Conservation (phyloP, 805 yeast species). For the Clavispora vitiphila region DNA sequence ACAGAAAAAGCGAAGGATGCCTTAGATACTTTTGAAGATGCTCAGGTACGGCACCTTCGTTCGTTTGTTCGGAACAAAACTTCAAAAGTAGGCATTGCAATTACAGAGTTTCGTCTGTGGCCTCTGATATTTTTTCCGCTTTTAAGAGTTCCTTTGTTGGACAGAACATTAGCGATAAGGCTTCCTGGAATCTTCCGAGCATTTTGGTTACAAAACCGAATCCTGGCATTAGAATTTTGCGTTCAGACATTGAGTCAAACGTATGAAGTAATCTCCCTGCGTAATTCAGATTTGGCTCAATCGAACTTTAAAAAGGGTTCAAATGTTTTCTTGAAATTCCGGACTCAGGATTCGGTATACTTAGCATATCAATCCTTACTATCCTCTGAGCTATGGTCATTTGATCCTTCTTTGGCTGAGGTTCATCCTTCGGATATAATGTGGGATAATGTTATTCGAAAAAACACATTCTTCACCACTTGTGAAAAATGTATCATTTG, state of each 20-base stretch:
- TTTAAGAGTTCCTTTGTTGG: constrained; percentile 17
- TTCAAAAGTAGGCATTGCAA: not conserved
- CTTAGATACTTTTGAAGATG: constrained; percentile 24
- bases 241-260: not conserved
- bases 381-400: constrained; percentile 33
- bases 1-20: constrained; percentile 22
- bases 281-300: constrained; percentile 2
- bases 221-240: not conserved
- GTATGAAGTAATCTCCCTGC: not conserved
- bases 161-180: constrained; percentile 16
- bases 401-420: constrained; percentile 44
- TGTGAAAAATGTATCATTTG: constrained; percentile 42
- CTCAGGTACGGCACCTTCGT: constrained; percentile 18
- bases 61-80: constrained; percentile 29
- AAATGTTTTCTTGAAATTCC: constrained; percentile 61
- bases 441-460: constrained; percentile 58
- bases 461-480: constrained; percentile 30
- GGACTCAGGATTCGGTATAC: constrained; percentile 51
- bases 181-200: constrained; percentile 28
- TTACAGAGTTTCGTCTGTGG: constrained; percentile 1
- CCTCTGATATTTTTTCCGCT: constrained; percentile 29
- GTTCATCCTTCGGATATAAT: constrained; percentile 63
- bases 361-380: constrained; percentile 58
- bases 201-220: constrained; percentile 18
- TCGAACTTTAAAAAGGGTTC: constrained; percentile 23